Conservation (phyloP, 1,139 yeast genomes). For the Suzukiozyma palmioleophila region DNA sequence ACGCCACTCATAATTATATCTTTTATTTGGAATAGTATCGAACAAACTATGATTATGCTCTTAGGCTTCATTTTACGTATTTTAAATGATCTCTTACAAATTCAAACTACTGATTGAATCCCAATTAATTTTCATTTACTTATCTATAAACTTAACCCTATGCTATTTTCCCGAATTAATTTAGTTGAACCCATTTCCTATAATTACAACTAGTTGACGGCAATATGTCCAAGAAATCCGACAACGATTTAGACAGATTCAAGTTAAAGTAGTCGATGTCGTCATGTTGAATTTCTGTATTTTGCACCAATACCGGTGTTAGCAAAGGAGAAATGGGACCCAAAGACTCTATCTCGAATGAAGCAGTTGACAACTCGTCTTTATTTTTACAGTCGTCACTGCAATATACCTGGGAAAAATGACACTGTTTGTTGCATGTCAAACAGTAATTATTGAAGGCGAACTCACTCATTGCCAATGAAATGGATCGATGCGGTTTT, state of each 20-base stretch:
- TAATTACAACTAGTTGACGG: conserved; percentile 39
- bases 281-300: conserved; percentile 16
- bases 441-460: conserved; percentile 68
- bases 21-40: too few species aligned
- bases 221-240: conserved; percentile 14
- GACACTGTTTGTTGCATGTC: conserved; percentile 59
- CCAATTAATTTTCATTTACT: too few species aligned
- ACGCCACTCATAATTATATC: too few species aligned
- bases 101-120: too few species aligned
- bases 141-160: not conserved
- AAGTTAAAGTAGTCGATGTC: conserved; percentile 32
- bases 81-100: too few species aligned
- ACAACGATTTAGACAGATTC: conserved; percentile 15
- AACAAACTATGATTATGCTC: too few species aligned
- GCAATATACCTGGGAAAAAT: conserved; percentile 52
- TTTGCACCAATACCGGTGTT: conserved; percentile 31
- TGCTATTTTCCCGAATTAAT: not conserved
- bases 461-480: conserved; percentile 16
- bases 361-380: conserved; percentile 28
- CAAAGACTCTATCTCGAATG: conserved; percentile 12
- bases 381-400: conserved; percentile 49
- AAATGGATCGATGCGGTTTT: too few species aligned
- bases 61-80: too few species aligned
- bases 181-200: conserved; percentile 34
- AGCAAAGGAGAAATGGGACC: conserved; percentile 29